Conservation (phyloP, 768 basidiomycete species). For the Boletellus emodensis region DNA sequence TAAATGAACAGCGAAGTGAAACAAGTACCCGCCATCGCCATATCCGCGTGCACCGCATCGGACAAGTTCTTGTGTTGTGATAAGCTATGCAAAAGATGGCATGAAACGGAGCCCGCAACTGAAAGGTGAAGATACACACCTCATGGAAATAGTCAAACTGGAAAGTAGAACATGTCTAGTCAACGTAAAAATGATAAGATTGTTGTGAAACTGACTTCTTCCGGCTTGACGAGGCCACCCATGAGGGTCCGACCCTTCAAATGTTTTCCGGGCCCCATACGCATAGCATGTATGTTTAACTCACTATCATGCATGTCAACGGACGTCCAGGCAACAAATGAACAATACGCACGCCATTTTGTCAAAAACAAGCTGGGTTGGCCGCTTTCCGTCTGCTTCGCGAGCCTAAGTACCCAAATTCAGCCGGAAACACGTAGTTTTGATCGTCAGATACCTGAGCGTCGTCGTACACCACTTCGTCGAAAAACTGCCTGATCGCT, state of each 20-base stretch:
- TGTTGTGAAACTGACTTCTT: slow-evolving; percentile 45
- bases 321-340: background rate
- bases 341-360: slow-evolving; percentile 62
- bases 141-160: slow-evolving; percentile 71
- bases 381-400: slow-evolving; percentile 89
- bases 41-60: slow-evolving; percentile 59
- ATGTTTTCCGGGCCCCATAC: slow-evolving; percentile 87
- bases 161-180: slow-evolving; percentile 17
- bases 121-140: slow-evolving; percentile 40
- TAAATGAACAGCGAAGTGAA: background rate
- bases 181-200: background rate
- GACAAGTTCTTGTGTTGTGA: slow-evolving; percentile 61
- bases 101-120: background rate
- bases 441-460: slow-evolving; percentile 27
- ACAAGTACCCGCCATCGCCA: slow-evolving; percentile 48
- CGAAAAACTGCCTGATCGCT: slow-evolving; percentile 56
- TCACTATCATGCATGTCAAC: slow-evolving; percentile 36
- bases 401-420: slow-evolving; percentile 39
- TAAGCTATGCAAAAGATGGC: slow-evolving; percentile 34
- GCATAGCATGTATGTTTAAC: slow-evolving; percentile 80
- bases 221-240: slow-evolving; percentile 70
- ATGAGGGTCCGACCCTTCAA: slow-evolving; percentile 72
- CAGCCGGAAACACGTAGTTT: slow-evolving; percentile 12
- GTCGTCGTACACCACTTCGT: slow-evolving; percentile 56
- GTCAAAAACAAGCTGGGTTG: slow-evolving; percentile 71